phyloP scores from a whole-genome alignment of 2,329 filamentous ascomycete genomes.

The Ambrosiella beaveri region DNA sequence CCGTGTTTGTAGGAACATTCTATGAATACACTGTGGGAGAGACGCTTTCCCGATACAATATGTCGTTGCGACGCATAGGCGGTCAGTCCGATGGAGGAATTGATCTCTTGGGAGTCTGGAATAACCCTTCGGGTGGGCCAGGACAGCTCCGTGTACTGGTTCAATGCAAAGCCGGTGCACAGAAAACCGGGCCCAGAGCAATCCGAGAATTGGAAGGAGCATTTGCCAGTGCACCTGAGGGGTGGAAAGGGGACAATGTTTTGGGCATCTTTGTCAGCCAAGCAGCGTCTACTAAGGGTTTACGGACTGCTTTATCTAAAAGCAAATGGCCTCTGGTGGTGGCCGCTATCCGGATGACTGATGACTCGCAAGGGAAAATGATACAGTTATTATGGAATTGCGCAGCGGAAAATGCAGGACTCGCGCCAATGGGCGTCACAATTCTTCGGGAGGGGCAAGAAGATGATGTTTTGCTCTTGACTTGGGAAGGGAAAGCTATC shows the following conservation, averaged over 20 bases:
- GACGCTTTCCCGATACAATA: slow-evolving; percentile 41
- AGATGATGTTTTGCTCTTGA: slow-evolving; percentile 30
- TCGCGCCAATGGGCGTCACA: slow-evolving; percentile 41
- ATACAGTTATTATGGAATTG: slow-evolving; percentile 59
- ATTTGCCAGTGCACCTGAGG: slow-evolving; percentile 53
- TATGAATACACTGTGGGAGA: slow-evolving; percentile 56
- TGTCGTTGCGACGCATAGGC: slow-evolving; percentile 48
- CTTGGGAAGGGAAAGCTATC: slow-evolving; percentile 26
- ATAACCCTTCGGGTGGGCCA: slow-evolving; percentile 27
- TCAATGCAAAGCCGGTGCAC: slow-evolving; percentile 52
- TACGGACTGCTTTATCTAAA: slow-evolving; percentile 51
- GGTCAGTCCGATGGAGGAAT: slow-evolving; percentile 52
- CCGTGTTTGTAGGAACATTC: slow-evolving; percentile 52
- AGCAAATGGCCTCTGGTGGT: slow-evolving; percentile 58
- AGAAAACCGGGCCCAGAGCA: slow-evolving; percentile 36
- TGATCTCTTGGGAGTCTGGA: slow-evolving; percentile 58
- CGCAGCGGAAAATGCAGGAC: slow-evolving; percentile 40
- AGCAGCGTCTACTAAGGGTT: slow-evolving; percentile 57
- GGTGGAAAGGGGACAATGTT: slow-evolving; percentile 49
- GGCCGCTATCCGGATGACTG: slow-evolving; percentile 31
- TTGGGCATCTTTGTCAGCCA: slow-evolving; percentile 56
- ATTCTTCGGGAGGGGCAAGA: slow-evolving; percentile 23
- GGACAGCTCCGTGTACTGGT: slow-evolving; percentile 29
- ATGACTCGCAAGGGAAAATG: slow-evolving; percentile 32
- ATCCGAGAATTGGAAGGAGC: slow-evolving; percentile 68